A percentile compares a stretch with the other conserved stretches of the same genome.
Evolutionary conservation across 768 basidiomycete species (phyloP).

Genomic region (Auriscalpium vulgare): DNA sequence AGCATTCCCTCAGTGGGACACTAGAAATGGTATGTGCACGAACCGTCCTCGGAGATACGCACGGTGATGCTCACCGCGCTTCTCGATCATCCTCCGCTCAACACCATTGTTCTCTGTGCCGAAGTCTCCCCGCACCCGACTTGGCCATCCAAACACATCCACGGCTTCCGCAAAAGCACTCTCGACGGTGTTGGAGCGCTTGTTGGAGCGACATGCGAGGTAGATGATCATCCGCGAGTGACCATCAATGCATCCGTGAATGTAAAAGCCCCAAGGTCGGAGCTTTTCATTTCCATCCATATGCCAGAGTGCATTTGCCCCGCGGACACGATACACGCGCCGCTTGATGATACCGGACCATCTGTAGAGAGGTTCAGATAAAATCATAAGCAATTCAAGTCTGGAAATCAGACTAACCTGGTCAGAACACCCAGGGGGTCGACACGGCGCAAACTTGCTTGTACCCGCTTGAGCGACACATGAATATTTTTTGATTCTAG

Average conservation of each 20-base stretch:
- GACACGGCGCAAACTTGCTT: background rate
- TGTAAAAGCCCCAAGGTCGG: background rate
- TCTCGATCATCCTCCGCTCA: background rate
- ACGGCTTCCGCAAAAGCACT: background rate
- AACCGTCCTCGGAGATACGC: background rate
- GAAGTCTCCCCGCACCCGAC: background rate
- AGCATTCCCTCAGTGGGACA: background rate
- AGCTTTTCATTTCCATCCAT: background rate
- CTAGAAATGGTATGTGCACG: background rate
- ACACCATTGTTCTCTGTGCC: conserved; percentile 1
- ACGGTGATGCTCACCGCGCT: background rate
- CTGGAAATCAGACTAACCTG: background rate
- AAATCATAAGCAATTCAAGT: background rate
- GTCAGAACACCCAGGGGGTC: background rate
- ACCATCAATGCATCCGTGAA: background rate
- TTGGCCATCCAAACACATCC: background rate
- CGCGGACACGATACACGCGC: background rate
- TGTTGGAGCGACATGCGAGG: background rate
- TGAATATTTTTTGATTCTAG: background rate
- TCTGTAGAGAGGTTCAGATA: background rate
- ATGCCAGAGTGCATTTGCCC: background rate
- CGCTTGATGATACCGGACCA: background rate
- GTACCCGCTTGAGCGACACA: background rate
- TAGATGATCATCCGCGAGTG: background rate
- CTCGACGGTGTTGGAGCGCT: background rate